Conservation (phyloP, 1,284 basidiomycete genomes). For the Austropuccinia psidii region DNA sequence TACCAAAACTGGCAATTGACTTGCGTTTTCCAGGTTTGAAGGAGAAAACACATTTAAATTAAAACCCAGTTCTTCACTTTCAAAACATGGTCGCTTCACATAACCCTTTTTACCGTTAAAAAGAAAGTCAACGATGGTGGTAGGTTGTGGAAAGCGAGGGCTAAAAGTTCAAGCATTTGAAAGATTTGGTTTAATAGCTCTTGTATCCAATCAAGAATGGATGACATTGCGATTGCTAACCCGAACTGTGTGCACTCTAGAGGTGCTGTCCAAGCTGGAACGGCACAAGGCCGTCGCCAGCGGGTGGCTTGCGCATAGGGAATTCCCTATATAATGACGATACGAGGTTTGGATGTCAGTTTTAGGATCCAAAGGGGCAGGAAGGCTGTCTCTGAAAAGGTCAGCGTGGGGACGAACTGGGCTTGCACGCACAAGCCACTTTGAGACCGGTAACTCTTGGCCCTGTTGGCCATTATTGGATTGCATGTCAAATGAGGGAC, state of each 20-base stretch:
- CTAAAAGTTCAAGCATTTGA: slow-evolving; percentile 7
- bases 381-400: not conserved
- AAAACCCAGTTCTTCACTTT: slow-evolving; percentile 29
- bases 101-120: not conserved
- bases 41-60: slow-evolving; percentile 32
- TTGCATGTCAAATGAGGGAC: not conserved
- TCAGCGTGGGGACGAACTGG: not conserved
- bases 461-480: not conserved
- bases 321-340: slow-evolving; percentile 14
- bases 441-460: slow-evolving; percentile 3
- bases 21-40: not conserved
- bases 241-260: slow-evolving; percentile 26
- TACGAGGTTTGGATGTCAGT: slow-evolving; percentile 2
- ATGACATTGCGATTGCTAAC: slow-evolving; percentile 23
- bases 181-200: not conserved
- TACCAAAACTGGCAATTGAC: slow-evolving; percentile 26
- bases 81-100: not conserved
- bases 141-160: slow-evolving; percentile 22
- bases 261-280: slow-evolving; percentile 12
- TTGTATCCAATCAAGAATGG: too few relatives aligned
- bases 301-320: slow-evolving; percentile 32
- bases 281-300: slow-evolving; percentile 22
- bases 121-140: not conserved
- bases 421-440: slow-evolving; percentile 32
- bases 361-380: not conserved